These are phyloP conservation scores for Xylaria intraflava DNA, from an alignment of 495 filamentous ascomycete species.

Conservation along the genomic window DNA sequence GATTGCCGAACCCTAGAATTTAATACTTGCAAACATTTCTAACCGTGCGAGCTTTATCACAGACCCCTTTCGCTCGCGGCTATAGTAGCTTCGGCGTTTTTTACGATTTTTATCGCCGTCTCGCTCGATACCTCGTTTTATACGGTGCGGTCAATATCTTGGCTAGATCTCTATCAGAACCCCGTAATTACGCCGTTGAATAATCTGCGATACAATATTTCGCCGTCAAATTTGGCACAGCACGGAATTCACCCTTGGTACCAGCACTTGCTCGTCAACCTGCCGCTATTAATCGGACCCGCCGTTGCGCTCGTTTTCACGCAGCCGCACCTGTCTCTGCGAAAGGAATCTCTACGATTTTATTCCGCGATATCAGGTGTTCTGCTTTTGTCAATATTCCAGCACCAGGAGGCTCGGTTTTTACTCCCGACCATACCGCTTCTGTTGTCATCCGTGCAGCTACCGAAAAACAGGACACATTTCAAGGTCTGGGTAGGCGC, in stretches of 20 bases:
- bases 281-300: conserved; percentile 87
- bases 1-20: conserved; percentile 14
- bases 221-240: conserved; percentile 67
- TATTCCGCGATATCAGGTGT: conserved; percentile 79
- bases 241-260: conserved; percentile 92
- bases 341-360: conserved; percentile 48
- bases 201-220: conserved; percentile 81
- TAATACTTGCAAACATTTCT: conserved; percentile 10
- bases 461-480: conserved; percentile 51
- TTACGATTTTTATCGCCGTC: conserved; percentile 65
- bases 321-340: conserved; percentile 49
- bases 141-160: conserved; percentile 46
- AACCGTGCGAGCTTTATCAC: conserved; percentile 9
- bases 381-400: conserved; percentile 70
- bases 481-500: conserved; percentile 51
- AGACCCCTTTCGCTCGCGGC: conserved; percentile 65
- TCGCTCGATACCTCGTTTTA: conserved; percentile 81
- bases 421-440: conserved; percentile 82
- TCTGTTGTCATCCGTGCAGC: conserved; percentile 72
- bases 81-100: conserved; percentile 51
- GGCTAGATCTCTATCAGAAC: conserved; percentile 47
- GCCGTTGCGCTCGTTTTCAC: conserved; percentile 63
- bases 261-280: conserved; percentile 78
- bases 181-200: conserved; percentile 86
- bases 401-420: conserved; percentile 94